phyloP scores from a whole-genome alignment of 306 rosid species.

The Castanea crenata region DNA sequence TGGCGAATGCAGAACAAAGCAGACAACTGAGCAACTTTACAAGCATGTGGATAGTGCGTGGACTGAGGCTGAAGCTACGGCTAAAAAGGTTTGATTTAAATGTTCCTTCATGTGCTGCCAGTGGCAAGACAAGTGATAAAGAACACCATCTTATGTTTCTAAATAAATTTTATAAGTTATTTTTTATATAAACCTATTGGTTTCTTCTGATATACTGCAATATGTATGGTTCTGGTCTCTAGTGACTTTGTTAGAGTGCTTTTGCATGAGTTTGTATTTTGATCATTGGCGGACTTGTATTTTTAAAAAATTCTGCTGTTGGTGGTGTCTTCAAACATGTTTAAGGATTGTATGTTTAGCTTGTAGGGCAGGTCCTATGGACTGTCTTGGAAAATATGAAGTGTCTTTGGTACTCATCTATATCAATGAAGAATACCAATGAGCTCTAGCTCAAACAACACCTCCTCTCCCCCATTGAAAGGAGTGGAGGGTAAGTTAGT shows the following conservation, averaged over 20 bases:
- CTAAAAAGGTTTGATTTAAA: conserved; percentile 60
- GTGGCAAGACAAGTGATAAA: neutral
- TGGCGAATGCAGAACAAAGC: conserved; percentile 97
- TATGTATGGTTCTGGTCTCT: neutral
- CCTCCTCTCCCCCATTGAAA: too few relatives aligned
- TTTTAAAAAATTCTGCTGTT: too few relatives aligned
- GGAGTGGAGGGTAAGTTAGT: too few relatives aligned
- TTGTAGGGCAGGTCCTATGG: neutral
- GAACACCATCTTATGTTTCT: neutral
- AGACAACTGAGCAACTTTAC: conserved; percentile 83
- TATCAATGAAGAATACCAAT: neutral
- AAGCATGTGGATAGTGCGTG: conserved; percentile 84
- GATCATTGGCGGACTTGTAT: neutral
- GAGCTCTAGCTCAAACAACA: too few relatives aligned
- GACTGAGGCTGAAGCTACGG: conserved; percentile 82
- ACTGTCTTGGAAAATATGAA: neutral
- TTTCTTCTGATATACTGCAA: neutral
- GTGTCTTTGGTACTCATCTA: neutral
- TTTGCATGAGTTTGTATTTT: neutral
- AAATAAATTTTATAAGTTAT: neutral
- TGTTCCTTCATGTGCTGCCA: conserved; percentile 9
- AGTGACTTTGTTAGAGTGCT: neutral
- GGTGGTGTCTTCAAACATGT: neutral
- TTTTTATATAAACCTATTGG: neutral
- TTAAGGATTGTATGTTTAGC: neutral